phyloP scores from a whole-genome alignment of 108 stramenopile species.

The Pseudonitzschia delicatissima region DNA sequence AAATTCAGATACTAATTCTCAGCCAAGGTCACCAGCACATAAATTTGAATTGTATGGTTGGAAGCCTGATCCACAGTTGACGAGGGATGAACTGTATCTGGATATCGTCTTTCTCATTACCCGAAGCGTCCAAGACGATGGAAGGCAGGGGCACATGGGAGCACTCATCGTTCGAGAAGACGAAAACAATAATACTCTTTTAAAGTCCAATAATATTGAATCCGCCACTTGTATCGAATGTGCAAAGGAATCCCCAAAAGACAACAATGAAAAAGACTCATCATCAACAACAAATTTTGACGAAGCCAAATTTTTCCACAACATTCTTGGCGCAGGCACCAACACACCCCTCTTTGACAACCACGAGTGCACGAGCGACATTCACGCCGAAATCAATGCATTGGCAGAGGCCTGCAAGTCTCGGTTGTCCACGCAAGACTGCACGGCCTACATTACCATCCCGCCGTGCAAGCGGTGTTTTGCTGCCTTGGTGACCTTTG shows the following conservation, averaged over 20 bases:
- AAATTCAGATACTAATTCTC: too few relatives aligned
- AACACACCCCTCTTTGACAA: conserved; percentile 27
- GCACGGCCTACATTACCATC: conserved; percentile 63
- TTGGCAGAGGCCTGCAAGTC: conserved; percentile 39
- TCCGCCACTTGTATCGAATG: neutral
- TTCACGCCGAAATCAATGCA: conserved; percentile 72
- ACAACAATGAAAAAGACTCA: neutral
- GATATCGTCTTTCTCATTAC: conserved; percentile 58
- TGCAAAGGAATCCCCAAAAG: conserved; percentile 19
- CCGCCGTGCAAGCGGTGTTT: conserved; percentile 79
- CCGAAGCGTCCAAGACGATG: conserved; percentile 22
- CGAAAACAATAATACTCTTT: neutral
- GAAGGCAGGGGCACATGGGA: conserved; percentile 51
- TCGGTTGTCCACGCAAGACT: conserved; percentile 4
- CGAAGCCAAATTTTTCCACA: conserved; percentile 3
- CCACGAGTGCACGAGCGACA: conserved; percentile 44
- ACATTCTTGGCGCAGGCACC: conserved; percentile 25
- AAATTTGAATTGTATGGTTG: conserved; percentile 37
- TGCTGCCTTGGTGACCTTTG: conserved; percentile 47
- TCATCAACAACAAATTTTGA: neutral
- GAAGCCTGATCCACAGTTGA: conserved; percentile 33
- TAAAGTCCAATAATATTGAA: conserved; percentile 9
- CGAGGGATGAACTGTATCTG: conserved; percentile 66
- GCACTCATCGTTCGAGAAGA: conserved; percentile 51
- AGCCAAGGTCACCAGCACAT: conserved; percentile 1